Conservation (phyloP, 176 grass and related monocot species). For the Leersia perrieri region DNA sequence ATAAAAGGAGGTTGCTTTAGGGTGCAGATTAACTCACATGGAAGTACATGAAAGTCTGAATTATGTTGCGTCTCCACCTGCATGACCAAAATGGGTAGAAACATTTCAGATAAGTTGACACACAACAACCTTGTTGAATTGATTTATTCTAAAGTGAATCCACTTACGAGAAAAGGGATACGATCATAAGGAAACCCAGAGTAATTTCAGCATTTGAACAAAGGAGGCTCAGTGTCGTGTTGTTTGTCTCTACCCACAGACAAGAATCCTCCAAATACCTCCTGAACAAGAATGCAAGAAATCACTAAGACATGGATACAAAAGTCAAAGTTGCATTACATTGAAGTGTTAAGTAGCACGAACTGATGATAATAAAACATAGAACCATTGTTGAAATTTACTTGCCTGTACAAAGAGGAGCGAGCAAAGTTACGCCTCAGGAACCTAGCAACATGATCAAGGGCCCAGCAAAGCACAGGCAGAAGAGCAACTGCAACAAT, state of each 20-base stretch:
- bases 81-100: constrained; percentile 30
- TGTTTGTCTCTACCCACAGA: constrained; percentile 86
- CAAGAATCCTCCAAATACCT: constrained; percentile 84
- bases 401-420: constrained; percentile 84
- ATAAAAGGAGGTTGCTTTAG: constrained; percentile 14
- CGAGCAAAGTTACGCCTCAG: constrained; percentile 71
- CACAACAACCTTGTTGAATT: constrained; percentile 29
- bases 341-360: not conserved
- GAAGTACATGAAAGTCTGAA: constrained; percentile 91
- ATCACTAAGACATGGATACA: constrained; percentile 32
- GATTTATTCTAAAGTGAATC: constrained; percentile 26
- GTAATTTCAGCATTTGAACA: constrained; percentile 85
- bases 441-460: constrained; percentile 90
- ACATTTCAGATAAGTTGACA: constrained; percentile 3
- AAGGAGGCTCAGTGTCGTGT: constrained; percentile 60
- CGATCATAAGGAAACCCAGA: constrained; percentile 84
- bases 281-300: constrained; percentile 49
- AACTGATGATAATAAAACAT: not conserved
- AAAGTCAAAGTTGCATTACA: not conserved
- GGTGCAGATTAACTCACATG: constrained; percentile 61
- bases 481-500: constrained; percentile 77
- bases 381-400: constrained; percentile 3
- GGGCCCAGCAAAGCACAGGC: constrained; percentile 89
- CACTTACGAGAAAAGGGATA: constrained; percentile 90
- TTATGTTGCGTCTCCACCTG: constrained; percentile 79